Percentiles rank a stretch among this genome's conserved stretches.
These are phyloP conservation scores for Sugiyamaella pinicola DNA, from an alignment of 1,139 yeast genomes.

Conservation along the genomic window DNA sequence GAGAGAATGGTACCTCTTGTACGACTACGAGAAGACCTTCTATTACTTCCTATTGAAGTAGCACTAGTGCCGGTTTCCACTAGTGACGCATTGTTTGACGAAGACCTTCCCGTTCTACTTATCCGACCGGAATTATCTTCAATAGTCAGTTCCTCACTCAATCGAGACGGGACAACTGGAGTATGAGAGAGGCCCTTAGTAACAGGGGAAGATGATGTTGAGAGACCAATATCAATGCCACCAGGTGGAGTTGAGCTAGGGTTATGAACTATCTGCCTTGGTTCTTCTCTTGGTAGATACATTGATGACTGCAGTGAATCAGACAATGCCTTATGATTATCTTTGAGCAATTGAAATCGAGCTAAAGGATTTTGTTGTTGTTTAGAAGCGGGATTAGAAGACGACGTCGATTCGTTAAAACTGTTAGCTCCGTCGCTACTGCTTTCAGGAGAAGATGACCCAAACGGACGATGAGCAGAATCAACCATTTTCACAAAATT, in stretches of 20 bases:
- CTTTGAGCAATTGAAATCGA: conserved; percentile 51
- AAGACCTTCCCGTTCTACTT: conserved; percentile 2
- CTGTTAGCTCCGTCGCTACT: conserved; percentile 2
- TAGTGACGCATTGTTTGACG: background rate
- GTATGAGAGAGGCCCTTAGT: conserved; percentile 42
- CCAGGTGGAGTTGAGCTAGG: background rate
- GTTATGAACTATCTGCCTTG: conserved; percentile 5
- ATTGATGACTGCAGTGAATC: conserved; percentile 41
- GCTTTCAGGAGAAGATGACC: conserved; percentile 11
- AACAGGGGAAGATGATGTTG: conserved; percentile 43
- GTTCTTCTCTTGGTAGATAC: conserved; percentile 23
- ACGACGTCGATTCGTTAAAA: conserved; percentile 19
- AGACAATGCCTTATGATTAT: conserved; percentile 49
- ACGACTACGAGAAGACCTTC: conserved; percentile 19
- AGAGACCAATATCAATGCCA: background rate
- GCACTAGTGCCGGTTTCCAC: background rate
- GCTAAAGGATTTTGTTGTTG: conserved; percentile 42
- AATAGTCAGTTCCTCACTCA: conserved; percentile 39
- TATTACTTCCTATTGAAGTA: conserved; percentile 7
- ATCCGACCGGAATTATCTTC: conserved; percentile 10
- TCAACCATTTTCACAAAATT: conserved; percentile 84
- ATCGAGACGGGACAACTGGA: conserved; percentile 42
- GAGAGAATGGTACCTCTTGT: conserved; percentile 17
- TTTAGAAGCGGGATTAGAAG: conserved; percentile 8
- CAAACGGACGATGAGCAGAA: conserved; percentile 39